A percentile compares a stretch with the other conserved stretches of the same genome.
Conservation (phyloP, 495 filamentous ascomycete genomes). For the Aspergillus ostianus region DNA sequence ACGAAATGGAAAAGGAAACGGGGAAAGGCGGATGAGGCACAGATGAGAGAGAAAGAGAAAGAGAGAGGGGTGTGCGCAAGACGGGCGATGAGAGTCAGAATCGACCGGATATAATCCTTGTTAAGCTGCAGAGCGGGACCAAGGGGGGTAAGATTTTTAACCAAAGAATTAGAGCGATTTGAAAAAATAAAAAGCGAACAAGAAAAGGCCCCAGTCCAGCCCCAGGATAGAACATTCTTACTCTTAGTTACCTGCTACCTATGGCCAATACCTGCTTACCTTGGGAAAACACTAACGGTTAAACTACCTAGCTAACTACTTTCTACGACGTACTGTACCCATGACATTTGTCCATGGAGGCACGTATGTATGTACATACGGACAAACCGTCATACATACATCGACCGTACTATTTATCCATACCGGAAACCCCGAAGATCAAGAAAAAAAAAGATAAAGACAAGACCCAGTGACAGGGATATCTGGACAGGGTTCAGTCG, state of each 20-base stretch:
- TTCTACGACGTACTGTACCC: neutral
- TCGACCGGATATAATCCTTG: slow-evolving; percentile 1
- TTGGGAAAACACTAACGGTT: neutral
- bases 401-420: too few relatives aligned
- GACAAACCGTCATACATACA: too few relatives aligned
- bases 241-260: neutral
- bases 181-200: neutral
- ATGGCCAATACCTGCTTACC: too few relatives aligned
- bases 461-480: too few relatives aligned
- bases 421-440: too few relatives aligned
- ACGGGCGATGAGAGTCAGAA: neutral
- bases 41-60: neutral
- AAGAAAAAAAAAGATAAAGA: too few relatives aligned
- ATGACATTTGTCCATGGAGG: neutral
- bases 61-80: too few relatives aligned
- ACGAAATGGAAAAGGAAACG: neutral
- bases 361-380: too few relatives aligned
- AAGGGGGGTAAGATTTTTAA: too few relatives aligned
- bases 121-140: neutral
- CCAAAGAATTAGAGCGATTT: neutral
- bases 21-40: neutral
- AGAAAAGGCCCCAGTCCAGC: neutral
- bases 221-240: neutral
- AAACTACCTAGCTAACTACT: neutral
- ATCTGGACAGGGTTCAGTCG: too few relatives aligned